phyloP scores from a whole-genome alignment of 176 grass and related monocot species.

The Cocos nucifera region DNA sequence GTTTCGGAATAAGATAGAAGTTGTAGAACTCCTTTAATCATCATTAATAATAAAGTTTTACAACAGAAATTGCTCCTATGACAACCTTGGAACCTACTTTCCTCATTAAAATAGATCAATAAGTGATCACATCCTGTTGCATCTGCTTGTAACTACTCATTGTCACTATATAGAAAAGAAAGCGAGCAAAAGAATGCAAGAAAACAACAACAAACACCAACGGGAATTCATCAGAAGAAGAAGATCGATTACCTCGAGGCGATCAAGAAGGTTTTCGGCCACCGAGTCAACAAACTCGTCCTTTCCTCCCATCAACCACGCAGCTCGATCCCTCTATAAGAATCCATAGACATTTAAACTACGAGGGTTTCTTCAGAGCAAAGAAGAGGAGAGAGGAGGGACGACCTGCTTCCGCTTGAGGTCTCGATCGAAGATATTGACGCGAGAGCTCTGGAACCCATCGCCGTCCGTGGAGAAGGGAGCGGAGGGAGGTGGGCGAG shows the following conservation, averaged over 20 bases:
- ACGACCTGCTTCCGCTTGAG: constrained; percentile 40
- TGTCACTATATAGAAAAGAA: too few species aligned
- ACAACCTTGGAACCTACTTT: too few species aligned
- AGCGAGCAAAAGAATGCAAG: neutral
- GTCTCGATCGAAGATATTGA: constrained; percentile 88
- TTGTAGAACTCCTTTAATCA: too few species aligned
- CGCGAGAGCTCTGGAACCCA: constrained; percentile 17
- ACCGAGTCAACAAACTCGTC: constrained; percentile 48
- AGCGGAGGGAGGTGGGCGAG: constrained; percentile 18
- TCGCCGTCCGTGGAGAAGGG: constrained; percentile 18
- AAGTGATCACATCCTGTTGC: too few species aligned
- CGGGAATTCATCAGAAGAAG: neutral
- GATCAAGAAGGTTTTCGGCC: constrained; percentile 76
- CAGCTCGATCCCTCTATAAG: constrained; percentile 68
- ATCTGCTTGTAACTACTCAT: too few species aligned
- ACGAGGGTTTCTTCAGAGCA: neutral
- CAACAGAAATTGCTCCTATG: too few species aligned
- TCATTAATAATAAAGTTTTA: too few species aligned
- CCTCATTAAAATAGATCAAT: too few species aligned
- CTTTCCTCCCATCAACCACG: constrained; percentile 56
- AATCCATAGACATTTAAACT: too few species aligned
- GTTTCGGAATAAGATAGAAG: too few species aligned
- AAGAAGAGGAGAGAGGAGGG: neutral
- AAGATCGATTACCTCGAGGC: constrained; percentile 36
- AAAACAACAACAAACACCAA: too few species aligned